Evolutionary conservation across 2,329 filamentous ascomycete species (phyloP).

Genomic region (Hypomyces rosellus): DNA sequence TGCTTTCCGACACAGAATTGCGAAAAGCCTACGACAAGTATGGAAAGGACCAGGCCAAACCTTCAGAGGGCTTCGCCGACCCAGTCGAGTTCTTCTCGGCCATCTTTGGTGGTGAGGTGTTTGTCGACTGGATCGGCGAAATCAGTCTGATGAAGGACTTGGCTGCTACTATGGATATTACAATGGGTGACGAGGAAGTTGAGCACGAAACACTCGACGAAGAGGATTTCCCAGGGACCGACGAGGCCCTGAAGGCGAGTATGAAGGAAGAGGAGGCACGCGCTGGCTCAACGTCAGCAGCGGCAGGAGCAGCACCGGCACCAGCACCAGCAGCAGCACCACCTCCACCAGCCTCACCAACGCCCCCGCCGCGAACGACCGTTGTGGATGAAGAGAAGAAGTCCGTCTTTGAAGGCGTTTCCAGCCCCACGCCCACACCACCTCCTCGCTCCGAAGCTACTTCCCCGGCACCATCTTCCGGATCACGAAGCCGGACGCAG

Average conservation of each 20-base stretch:
- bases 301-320: slow-evolving; percentile 16
- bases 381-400: slow-evolving; percentile 35
- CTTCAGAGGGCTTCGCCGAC: slow-evolving; percentile 87
- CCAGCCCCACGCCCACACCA: slow-evolving; percentile 19
- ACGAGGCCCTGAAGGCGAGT: slow-evolving; percentile 52
- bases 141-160: slow-evolving; percentile 98
- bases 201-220: slow-evolving; percentile 45
- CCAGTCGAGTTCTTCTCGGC: slow-evolving; percentile 96
- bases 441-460: slow-evolving; percentile 28
- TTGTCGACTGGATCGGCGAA: slow-evolving; percentile 94
- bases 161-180: slow-evolving; percentile 97
- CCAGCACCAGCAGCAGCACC: not conserved
- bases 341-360: slow-evolving; percentile 12
- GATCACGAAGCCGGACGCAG: slow-evolving; percentile 38
- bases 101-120: slow-evolving; percentile 96
- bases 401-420: slow-evolving; percentile 15
- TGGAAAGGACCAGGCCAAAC: slow-evolving; percentile 91
- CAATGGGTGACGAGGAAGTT: slow-evolving; percentile 69
- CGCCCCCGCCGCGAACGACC: slow-evolving; percentile 29
- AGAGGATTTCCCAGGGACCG: slow-evolving; percentile 50
- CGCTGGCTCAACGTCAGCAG: slow-evolving; percentile 14
- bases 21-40: slow-evolving; percentile 93
- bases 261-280: slow-evolving; percentile 35
- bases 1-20: slow-evolving; percentile 81
- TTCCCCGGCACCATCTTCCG: slow-evolving; percentile 38